Evolutionary conservation across 1,284 basidiomycete species (phyloP).

Genomic region (Marasmius tenuissimus): DNA sequence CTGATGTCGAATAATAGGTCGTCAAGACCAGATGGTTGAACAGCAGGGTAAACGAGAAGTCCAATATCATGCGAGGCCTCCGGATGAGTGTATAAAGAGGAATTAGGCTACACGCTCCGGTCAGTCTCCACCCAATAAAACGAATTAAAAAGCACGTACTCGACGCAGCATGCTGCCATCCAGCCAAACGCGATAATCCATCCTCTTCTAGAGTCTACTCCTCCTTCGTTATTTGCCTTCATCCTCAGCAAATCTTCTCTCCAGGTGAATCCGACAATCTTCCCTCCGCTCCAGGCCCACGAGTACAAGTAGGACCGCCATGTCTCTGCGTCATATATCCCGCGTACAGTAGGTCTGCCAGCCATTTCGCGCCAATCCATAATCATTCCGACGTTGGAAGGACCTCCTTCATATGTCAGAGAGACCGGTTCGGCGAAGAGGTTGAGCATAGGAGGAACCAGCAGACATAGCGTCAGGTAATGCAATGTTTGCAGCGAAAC

Average conservation of each 20-base stretch:
- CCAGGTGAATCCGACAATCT: slow-evolving; percentile 60
- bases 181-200: slow-evolving; percentile 89
- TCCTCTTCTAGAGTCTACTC: slow-evolving; percentile 73
- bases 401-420: slow-evolving; percentile 84
- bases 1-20: slow-evolving; percentile 84
- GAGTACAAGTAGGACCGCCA: slow-evolving; percentile 67
- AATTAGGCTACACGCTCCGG: slow-evolving; percentile 13
- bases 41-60: slow-evolving; percentile 88
- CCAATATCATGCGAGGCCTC: slow-evolving; percentile 90
- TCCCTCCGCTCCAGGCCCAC: slow-evolving; percentile 77
- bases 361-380: slow-evolving; percentile 98
- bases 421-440: slow-evolving; percentile 74
- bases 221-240: slow-evolving; percentile 27
- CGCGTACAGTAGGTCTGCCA: slow-evolving; percentile 71
- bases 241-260: slow-evolving; percentile 49
- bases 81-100: slow-evolving; percentile 82
- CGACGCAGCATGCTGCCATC: slow-evolving; percentile 75
- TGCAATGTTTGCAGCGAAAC: slow-evolving; percentile 90
- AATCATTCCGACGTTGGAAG: slow-evolving; percentile 84
- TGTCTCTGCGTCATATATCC: slow-evolving; percentile 57
- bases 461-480: slow-evolving; percentile 83
- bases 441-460: slow-evolving; percentile 80
- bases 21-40: slow-evolving; percentile 91
- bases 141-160: slow-evolving; percentile 50
- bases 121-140: not conserved